These are phyloP conservation scores for Buddleja alternifolia DNA, from an alignment of 257 asterid species.

Conservation along the genomic window DNA sequence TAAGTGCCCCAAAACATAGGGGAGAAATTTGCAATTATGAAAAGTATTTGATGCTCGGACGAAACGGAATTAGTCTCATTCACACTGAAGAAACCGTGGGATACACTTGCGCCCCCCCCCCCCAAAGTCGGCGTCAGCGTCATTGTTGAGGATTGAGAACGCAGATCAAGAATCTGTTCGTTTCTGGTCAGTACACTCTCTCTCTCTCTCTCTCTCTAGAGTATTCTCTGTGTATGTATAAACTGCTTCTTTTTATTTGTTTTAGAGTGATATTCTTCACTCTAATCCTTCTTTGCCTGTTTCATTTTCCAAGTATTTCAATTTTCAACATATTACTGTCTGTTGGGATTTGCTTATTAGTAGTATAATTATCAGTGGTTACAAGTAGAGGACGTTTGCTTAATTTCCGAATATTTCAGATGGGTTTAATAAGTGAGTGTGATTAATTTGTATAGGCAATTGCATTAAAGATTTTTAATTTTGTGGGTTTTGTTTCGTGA, in stretches of 20 bases:
- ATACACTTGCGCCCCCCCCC: too few relatives aligned
- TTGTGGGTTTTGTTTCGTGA: background rate
- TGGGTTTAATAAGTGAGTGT: background rate
- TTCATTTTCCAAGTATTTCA: conserved; percentile 16
- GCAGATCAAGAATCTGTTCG: conserved; percentile 31
- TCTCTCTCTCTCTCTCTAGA: background rate
- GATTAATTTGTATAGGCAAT: background rate
- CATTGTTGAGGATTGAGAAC: too few relatives aligned
- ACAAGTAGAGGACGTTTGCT: background rate
- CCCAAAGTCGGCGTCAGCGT: too few relatives aligned
- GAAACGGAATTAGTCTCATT: too few relatives aligned
- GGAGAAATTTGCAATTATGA: too few relatives aligned
- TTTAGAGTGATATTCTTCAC: background rate
- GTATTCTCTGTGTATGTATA: background rate
- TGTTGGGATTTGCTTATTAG: conserved; percentile 4
- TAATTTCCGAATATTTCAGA: background rate
- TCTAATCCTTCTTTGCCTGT: conserved; percentile 5
- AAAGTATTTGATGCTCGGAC: too few relatives aligned
- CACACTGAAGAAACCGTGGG: too few relatives aligned
- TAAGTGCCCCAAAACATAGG: too few relatives aligned
- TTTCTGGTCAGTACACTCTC: conserved; percentile 26
- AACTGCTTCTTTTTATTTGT: conserved; percentile 18
- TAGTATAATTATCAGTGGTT: background rate
- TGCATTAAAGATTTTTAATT: background rate
- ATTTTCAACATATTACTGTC: conserved; percentile 17